Percentiles rank a stretch among this genome's conserved stretches.
phyloP scores from a whole-genome alignment of 768 basidiomycete species.

The Podaxis sp. region DNA sequence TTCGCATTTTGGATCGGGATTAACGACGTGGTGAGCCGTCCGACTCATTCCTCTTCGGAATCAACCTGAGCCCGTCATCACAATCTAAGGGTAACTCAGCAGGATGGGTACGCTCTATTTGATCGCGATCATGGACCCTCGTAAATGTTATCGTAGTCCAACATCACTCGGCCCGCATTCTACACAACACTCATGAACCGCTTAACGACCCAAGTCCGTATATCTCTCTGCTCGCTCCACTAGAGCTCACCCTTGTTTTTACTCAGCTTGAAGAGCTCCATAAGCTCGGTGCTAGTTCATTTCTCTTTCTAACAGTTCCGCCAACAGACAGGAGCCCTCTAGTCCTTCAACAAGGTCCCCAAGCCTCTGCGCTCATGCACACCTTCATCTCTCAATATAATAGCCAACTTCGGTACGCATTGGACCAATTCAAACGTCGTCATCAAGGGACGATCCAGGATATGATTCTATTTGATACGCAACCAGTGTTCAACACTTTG shows the following conservation, averaged over 20 bases:
- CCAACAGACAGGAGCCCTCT: conserved; percentile 57
- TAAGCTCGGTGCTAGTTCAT: conserved; percentile 50
- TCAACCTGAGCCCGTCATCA: conserved; percentile 12
- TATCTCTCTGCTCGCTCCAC: background rate
- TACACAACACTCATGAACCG: conserved; percentile 33
- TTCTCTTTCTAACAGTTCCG: conserved; percentile 63
- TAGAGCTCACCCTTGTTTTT: background rate
- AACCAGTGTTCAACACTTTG: conserved; percentile 56
- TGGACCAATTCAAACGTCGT: conserved; percentile 34
- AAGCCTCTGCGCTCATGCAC: conserved; percentile 33
- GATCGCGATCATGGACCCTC: background rate
- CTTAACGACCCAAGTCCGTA: conserved; percentile 30
- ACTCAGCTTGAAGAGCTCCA: conserved; percentile 47
- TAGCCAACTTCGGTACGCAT: conserved; percentile 36
- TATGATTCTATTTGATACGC: conserved; percentile 52
- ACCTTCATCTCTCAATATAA: conserved; percentile 49
- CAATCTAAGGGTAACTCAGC: conserved; percentile 44
- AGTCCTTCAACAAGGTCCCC: conserved; percentile 35
- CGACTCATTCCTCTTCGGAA: background rate
- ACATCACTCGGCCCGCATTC: conserved; percentile 34
- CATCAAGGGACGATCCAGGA: conserved; percentile 42
- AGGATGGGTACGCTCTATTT: conserved; percentile 34
- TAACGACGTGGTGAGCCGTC: conserved; percentile 52
- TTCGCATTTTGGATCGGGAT: conserved; percentile 70
- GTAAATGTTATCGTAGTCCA: conserved; percentile 25